phyloP scores from a whole-genome alignment of 2,329 filamentous ascomycete species.

The Exophiala alcalophila region DNA sequence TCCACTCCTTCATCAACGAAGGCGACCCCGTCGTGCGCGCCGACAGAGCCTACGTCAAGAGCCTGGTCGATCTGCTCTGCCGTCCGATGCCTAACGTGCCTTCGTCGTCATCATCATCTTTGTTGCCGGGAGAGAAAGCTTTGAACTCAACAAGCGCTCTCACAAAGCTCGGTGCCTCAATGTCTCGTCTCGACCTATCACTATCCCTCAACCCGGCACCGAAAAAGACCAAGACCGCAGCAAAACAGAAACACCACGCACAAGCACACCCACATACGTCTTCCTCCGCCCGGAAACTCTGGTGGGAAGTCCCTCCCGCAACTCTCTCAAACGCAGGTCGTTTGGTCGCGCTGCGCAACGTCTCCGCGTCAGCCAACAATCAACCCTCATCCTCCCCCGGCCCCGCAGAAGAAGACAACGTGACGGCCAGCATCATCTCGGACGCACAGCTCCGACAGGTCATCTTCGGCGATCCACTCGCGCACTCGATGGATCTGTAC shows the following conservation, averaged over 20 bases:
- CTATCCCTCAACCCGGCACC: conserved; percentile 17
- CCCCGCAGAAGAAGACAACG: conserved; percentile 49
- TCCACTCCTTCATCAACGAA: conserved; percentile 79
- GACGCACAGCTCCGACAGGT: conserved; percentile 67
- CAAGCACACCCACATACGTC: conserved; percentile 2
- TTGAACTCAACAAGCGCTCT: conserved; percentile 10
- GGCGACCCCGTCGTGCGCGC: conserved; percentile 77
- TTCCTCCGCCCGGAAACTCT: conserved; percentile 29
- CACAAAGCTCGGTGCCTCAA: conserved; percentile 19
- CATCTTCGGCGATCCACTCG: conserved; percentile 77
- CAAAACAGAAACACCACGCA: conserved; percentile 32
- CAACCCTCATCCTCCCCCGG: too few relatives aligned
- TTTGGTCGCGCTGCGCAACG: conserved; percentile 64
- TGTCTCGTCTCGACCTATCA: conserved; percentile 25
- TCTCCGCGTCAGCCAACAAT: too few relatives aligned
- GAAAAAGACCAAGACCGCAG: conserved; percentile 15
- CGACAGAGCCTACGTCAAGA: conserved; percentile 71
- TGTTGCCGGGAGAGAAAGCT: too few relatives aligned
- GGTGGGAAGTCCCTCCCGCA: conserved; percentile 65
- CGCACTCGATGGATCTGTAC: conserved; percentile 78
- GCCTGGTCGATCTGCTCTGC: conserved; percentile 67
- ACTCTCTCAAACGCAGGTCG: conserved; percentile 68
- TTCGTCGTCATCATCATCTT: too few relatives aligned
- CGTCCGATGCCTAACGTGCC: conserved; percentile 52
- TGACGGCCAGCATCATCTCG: conserved; percentile 65